These are phyloP conservation scores for Vigna reflexopilosa DNA, from an alignment of 306 rosid genomes.

Conservation along the genomic window DNA sequence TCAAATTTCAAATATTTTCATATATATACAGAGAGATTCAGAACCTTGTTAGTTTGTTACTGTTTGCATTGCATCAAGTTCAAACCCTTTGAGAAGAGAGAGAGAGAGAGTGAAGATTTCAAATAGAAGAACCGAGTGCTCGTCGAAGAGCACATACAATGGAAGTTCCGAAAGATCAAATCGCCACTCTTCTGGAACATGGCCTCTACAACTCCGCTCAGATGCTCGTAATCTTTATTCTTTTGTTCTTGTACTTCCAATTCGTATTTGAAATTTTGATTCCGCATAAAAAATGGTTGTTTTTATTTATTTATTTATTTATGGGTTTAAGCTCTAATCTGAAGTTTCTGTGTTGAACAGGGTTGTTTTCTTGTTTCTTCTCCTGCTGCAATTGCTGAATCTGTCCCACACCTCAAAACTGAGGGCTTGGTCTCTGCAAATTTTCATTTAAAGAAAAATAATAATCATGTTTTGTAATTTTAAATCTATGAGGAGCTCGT, in stretches of 20 bases:
- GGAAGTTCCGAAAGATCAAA: slow-evolving; percentile 99
- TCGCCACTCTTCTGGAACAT: slow-evolving; percentile 75
- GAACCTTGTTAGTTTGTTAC: not conserved
- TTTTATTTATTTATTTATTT: slow-evolving; percentile 32
- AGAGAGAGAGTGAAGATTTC: slow-evolving; percentile 30
- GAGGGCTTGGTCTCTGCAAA: slow-evolving; percentile 78
- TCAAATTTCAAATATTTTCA: not conserved
- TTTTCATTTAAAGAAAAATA: slow-evolving; percentile 7
- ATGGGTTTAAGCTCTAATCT: slow-evolving; percentile 17
- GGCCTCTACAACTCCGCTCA: slow-evolving; percentile 97
- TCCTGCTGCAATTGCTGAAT: slow-evolving; percentile 82
- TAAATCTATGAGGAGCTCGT: slow-evolving; percentile 8
- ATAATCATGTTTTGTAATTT: slow-evolving; percentile 1
- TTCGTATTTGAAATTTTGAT: slow-evolving; percentile 21
- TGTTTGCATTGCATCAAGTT: slow-evolving; percentile 36
- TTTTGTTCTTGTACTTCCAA: not conserved
- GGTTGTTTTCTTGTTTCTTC: slow-evolving; percentile 97
- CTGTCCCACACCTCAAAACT: slow-evolving; percentile 76
- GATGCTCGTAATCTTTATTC: slow-evolving; percentile 68
- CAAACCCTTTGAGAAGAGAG: slow-evolving; percentile 6
- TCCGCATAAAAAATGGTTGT: not conserved
- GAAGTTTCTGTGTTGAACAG: slow-evolving; percentile 48
- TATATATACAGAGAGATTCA: not conserved
- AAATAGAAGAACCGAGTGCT: slow-evolving; percentile 40
- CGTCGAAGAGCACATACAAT: slow-evolving; percentile 45